Evolutionary conservation across 495 filamentous ascomycete species (phyloP), one percentile per base, ranked within the genome.

Genomic region (Podospora pseudocomata): DNA sequence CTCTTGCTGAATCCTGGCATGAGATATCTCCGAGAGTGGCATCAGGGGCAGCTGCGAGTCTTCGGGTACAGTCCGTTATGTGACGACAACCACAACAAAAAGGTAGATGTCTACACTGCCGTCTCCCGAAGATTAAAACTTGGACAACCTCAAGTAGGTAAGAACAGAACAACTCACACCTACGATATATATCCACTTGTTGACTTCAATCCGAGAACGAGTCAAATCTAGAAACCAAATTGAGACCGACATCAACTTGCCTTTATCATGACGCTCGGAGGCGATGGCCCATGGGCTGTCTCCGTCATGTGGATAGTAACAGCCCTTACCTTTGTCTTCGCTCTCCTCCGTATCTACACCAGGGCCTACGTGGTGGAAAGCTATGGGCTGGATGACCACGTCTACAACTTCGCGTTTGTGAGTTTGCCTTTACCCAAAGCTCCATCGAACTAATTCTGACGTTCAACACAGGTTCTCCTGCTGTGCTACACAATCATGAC

Each of bases 381-480:
- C 39, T 69, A 76, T 64, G 76, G 77, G 66, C 61, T 70, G 3
- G 77, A 79, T 62, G 77, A 79, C 64, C 71, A 77, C 60, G 73
- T 79, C 65, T 79, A 79, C 65, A 28, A 68, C 44, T 57, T 70
- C 1, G 68, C 71, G 18, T 71, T 71, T 58, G 55, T 58, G 55
- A 58, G 55, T 18, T n/a, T 20, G 23, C 23, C 23, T 23, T 23
- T 23, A 23, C 23, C 23, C 23, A 23, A 2, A 23, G 23, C 23
- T 23, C 23, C 54, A 18, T 5, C 11, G 19, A 26, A 58, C n/a
- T 58, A n/a, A 19, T n/a, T 49, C 23, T 58, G 55, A 58, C 23
- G 23, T 23, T 23, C 23, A 23, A 23, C 54, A 20, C 18, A 58
- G 18, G 13, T 74, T 19, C 74, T 79, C 68, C 73, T 79, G 9